These are phyloP conservation scores for Geotrichum candidum DNA, from an alignment of 1,139 yeast species.

Conservation along the genomic window DNA sequence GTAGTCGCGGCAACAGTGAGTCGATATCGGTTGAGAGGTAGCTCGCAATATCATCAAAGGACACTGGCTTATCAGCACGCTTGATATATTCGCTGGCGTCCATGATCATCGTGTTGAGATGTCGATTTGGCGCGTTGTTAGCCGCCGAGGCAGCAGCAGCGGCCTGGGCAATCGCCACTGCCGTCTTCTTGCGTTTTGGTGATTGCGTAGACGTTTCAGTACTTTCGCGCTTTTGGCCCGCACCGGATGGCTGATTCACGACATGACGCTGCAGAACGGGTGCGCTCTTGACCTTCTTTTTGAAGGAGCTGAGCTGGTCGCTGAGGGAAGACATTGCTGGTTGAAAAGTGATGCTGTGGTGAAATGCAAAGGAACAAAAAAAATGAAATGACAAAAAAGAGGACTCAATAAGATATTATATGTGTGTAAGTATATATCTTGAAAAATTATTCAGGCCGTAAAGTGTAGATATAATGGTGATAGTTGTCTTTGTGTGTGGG, in stretches of 20 bases:
- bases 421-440: neutral
- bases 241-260: conserved; percentile 21
- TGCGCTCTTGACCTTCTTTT: conserved; percentile 50
- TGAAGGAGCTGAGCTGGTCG: conserved; percentile 53
- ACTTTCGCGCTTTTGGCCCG: conserved; percentile 19
- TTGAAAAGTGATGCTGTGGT: conserved; percentile 2
- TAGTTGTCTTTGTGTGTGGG: neutral
- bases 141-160: conserved; percentile 33
- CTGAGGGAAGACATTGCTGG: conserved; percentile 33
- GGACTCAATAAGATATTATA: neutral
- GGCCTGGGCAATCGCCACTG: conserved; percentile 5
- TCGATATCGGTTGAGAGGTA: conserved; percentile 45
- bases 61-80: conserved; percentile 59
- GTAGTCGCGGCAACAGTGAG: conserved; percentile 56
- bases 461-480: neutral
- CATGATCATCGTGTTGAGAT: conserved; percentile 71
- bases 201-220: conserved; percentile 24
- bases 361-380: neutral
- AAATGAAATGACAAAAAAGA: neutral
- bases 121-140: conserved; percentile 46
- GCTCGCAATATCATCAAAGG: conserved; percentile 53
- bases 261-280: conserved; percentile 44
- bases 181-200: conserved; percentile 14
- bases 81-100: conserved; percentile 86
- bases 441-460: neutral